Conservation (phyloP, 495 filamentous ascomycete species). For the Podospora comata region DNA sequence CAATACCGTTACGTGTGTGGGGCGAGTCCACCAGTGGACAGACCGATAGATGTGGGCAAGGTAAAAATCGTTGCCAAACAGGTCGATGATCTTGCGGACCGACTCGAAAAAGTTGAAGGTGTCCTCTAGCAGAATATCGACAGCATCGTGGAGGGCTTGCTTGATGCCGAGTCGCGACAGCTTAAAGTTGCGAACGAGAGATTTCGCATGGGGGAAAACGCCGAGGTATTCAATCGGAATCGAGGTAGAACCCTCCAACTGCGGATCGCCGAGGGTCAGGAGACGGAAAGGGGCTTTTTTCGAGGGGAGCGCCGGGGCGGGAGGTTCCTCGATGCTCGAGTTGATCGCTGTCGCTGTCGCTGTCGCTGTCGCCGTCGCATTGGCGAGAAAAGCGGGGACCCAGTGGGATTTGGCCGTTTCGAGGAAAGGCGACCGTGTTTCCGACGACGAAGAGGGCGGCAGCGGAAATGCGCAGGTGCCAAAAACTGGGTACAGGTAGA, state of each 20-base stretch:
- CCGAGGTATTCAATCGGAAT: slow-evolving; percentile 61
- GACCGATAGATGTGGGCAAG: slow-evolving; percentile 91
- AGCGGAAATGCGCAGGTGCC: slow-evolving; percentile 78
- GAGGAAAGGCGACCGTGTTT: slow-evolving; percentile 38
- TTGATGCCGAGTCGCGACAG: slow-evolving; percentile 45
- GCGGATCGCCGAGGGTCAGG: slow-evolving; percentile 87
- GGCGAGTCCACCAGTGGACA: slow-evolving; percentile 71
- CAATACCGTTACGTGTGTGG: slow-evolving; percentile 84
- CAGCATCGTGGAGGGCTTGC: slow-evolving; percentile 48
- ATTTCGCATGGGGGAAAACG: slow-evolving; percentile 55
- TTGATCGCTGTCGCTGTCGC: slow-evolving; percentile 16
- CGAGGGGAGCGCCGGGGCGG: slow-evolving; percentile 25
- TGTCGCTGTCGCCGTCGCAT: slow-evolving; percentile 16
- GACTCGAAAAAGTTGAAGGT: slow-evolving; percentile 59
- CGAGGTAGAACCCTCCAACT: slow-evolving; percentile 89
- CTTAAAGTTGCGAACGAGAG: slow-evolving; percentile 51
- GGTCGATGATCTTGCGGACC: slow-evolving; percentile 75
- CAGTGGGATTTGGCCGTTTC: slow-evolving; percentile 52
- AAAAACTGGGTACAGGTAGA: slow-evolving; percentile 87
- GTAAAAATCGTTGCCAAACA: slow-evolving; percentile 92
- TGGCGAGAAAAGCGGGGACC: slow-evolving; percentile 13
- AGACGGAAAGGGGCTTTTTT: slow-evolving; percentile 71
- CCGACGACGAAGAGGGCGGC: slow-evolving; percentile 36
- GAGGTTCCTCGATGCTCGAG: slow-evolving; percentile 8
- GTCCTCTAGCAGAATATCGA: slow-evolving; percentile 58